Evolutionary conservation across 495 filamentous ascomycete genomes (phyloP), one percentile per base, ranked within the genome.

Genomic region (Symbiotaphrina buchneri): DNA sequence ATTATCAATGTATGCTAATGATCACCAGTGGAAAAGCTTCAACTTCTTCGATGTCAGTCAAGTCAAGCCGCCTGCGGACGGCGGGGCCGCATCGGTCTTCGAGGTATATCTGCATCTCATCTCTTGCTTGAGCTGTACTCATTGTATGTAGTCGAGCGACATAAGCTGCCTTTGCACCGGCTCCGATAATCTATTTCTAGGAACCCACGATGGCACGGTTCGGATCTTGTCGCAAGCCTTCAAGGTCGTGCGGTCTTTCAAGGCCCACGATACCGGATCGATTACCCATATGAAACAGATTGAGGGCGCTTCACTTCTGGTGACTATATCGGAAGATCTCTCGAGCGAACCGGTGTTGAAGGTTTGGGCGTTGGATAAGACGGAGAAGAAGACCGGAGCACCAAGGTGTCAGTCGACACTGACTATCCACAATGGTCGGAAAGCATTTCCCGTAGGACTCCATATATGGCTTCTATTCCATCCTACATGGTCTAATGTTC

Each of bases 271-370:
- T 26, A 54, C 52, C 18, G 68, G 68, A 5, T 65, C 73, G 34
- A 82, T 97, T 33, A 87, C 75, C n/a, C 78, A 94, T 46, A 82
- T 94, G 65, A 84, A 75, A 52, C 90, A 97, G 56, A 65, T 95
- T 5, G 74, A 81, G 36, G 77, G 76, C 21, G 93, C 85, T 2
- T 70, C 77, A 18, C 49, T 94, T 35, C 60, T 97, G 11, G 71
- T 93, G 3, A 93, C 90, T 0, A 63, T 95, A 34, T 27, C 34
- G 44, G 87, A 93, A 47, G 82, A 92, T 44, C 51, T 87, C 10
- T 71, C 69, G 17, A 84, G 68, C 41, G 81, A 94, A 38, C 85
- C 87, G 0, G 59, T 82, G 4, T 48, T 97, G 29, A 95, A 93
- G 46, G 84, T 94, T 14, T 97, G 87, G 87, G 84, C 80, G 18